Evolutionary conservation across 2,329 filamentous ascomycete species (phyloP).

Genomic region (Monosporascus sp.): DNA sequence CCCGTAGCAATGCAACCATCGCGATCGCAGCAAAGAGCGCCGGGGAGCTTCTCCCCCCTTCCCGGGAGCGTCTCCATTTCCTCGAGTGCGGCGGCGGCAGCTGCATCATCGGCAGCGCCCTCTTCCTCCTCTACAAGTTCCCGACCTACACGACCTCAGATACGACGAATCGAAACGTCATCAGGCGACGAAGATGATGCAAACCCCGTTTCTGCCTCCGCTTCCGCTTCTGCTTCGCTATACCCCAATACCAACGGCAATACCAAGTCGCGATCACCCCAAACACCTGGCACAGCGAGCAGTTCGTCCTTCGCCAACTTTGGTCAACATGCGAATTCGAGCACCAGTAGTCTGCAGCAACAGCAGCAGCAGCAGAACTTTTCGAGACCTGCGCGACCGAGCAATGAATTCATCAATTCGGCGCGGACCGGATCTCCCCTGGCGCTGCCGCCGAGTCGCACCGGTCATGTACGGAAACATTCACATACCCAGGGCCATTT

Average conservation of each 20-base stretch:
- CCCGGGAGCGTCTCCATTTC: constrained; percentile 27
- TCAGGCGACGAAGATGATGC: constrained; percentile 34
- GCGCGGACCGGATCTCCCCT: constrained; percentile 38
- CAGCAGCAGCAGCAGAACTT: constrained; percentile 39
- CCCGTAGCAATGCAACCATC: constrained; percentile 22
- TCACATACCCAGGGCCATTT: constrained; percentile 73
- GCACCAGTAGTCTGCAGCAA: constrained; percentile 36
- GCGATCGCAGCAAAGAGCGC: constrained; percentile 26
- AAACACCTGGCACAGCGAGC: constrained; percentile 30
- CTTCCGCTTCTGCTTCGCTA: constrained; percentile 15
- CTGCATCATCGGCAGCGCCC: constrained; percentile 21
- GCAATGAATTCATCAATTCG: constrained; percentile 25
- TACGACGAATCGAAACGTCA: constrained; percentile 41
- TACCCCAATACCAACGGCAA: constrained; percentile 31
- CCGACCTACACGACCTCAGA: constrained; percentile 28
- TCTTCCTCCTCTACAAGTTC: neutral
- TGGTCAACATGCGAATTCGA: constrained; percentile 41
- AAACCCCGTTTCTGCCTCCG: constrained; percentile 12
- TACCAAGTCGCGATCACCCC: constrained; percentile 38
- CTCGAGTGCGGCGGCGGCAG: constrained; percentile 21
- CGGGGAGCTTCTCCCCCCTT: constrained; percentile 51
- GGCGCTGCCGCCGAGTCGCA: constrained; percentile 33
- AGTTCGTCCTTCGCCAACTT: constrained; percentile 46
- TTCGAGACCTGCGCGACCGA: constrained; percentile 45
- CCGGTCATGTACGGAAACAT: constrained; percentile 47